These are phyloP conservation scores for Yarrowia bubula DNA, from an alignment of 805 yeast genomes.

Conservation along the genomic window DNA sequence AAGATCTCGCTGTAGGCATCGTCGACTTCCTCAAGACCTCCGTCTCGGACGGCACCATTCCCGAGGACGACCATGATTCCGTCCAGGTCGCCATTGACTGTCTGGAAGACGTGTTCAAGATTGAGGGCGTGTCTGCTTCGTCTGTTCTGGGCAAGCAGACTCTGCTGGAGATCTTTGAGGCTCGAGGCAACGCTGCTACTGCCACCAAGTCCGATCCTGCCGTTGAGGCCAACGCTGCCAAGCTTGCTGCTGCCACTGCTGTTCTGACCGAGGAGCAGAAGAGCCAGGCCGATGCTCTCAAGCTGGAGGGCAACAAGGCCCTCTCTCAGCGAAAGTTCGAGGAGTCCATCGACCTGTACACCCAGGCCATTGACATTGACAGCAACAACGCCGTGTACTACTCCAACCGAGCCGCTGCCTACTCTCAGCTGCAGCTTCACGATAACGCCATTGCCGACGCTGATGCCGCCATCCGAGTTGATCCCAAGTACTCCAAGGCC, in stretches of 20 bases:
- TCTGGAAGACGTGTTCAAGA: conserved; percentile 79
- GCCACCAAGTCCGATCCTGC: background rate
- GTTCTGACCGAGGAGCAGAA: conserved; percentile 47
- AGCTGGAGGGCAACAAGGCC: conserved; percentile 83
- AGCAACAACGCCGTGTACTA: conserved; percentile 77
- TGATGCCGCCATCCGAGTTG: conserved; percentile 69
- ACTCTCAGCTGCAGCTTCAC: conserved; percentile 73
- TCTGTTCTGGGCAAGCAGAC: conserved; percentile 40
- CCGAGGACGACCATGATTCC: conserved; percentile 81
- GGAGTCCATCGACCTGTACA: conserved; percentile 71
- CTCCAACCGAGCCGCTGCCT: conserved; percentile 96
- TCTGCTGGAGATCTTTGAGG: conserved; percentile 50
- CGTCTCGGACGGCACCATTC: conserved; percentile 58
- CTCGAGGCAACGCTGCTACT: conserved; percentile 29
- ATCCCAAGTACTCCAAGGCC: conserved; percentile 84
- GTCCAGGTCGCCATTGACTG: conserved; percentile 93
- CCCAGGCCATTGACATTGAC: conserved; percentile 70
- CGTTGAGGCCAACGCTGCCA: background rate
- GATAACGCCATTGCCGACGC: conserved; percentile 82
- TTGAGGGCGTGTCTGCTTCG: conserved; percentile 48
- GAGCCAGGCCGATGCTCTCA: conserved; percentile 77
- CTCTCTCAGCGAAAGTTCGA: conserved; percentile 75
- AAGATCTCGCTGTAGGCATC: conserved; percentile 59
- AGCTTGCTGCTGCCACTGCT: conserved; percentile 22
- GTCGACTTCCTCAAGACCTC: conserved; percentile 65